Evolutionary conservation across 768 basidiomycete genomes (phyloP).

Genomic region (Serendipita vermifera): DNA sequence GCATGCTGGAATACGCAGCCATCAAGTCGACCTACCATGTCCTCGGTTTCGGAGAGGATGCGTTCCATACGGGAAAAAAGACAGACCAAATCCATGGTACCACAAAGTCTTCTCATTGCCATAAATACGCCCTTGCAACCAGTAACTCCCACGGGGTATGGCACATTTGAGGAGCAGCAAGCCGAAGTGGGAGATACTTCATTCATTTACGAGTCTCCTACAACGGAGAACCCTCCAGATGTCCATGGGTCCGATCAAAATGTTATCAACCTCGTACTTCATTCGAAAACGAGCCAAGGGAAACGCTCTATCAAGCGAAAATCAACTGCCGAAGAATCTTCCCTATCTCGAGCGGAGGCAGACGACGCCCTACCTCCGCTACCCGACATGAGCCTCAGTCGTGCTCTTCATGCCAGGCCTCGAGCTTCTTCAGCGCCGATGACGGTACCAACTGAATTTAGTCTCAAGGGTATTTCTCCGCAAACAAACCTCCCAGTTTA

Average conservation of each 20-base stretch:
- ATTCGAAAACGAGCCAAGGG: not conserved
- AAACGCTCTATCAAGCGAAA: not conserved
- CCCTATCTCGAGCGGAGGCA: not conserved
- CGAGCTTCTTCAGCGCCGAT: slow-evolving; percentile 1
- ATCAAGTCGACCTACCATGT: not conserved
- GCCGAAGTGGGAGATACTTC: not conserved
- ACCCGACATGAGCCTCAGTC: not conserved
- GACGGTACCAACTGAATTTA: not conserved
- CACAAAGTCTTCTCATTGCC: slow-evolving; percentile 7
- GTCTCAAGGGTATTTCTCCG: not conserved
- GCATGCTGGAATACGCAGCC: not conserved
- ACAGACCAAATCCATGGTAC: not conserved
- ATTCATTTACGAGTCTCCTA: not conserved
- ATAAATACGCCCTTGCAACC: not conserved
- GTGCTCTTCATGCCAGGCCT: not conserved
- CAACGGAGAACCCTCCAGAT: not conserved
- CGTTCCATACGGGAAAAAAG: not conserved
- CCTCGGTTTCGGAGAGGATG: not conserved
- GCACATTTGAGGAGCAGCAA: too few species aligned
- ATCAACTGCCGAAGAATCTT: not conserved
- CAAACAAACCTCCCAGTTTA: not conserved
- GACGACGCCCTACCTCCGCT: not conserved
- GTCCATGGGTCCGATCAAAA: not conserved
- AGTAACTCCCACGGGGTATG: not conserved
- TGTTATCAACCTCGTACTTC: not conserved